Evolutionary conservation across 208 protist species (phyloP), one percentile per base, ranked within the genome.

Genomic region (Crithidia thermophila): DNA sequence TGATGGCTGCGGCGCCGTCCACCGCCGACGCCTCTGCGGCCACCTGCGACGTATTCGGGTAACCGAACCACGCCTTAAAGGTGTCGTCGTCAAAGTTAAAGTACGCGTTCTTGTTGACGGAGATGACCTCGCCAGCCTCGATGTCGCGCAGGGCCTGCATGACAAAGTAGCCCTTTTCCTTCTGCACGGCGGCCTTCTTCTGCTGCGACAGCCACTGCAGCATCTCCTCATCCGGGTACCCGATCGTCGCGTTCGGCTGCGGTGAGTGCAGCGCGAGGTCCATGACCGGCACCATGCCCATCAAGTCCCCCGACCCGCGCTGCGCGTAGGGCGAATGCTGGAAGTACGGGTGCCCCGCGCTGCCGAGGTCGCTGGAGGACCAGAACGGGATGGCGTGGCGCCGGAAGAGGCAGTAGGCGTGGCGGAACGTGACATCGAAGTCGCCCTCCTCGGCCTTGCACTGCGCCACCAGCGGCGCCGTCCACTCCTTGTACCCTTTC

Each of bases 61-160:
- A 94, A 4, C 91, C 91, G 72, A 96, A 96, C 88, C 91, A 94
- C 23, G 75, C 86, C 70, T 90, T 78, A 68, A 96, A 96, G 18
- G 79, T 82, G 36, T 88, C 85, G 61, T 90, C 85, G 71, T 94
- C 88, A 76, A 96, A 94, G 76, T 92, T 87, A 53, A 94, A 96
- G 62, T 82, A 87, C 6, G 83, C 83, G 60, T 96, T 96, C 57
- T 94, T 94, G 72, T 96, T 74, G 9, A 91, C 85, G 16, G 88
- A 81, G 52, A 96, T 78, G 7, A 90, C 59, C 50, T 93, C 88
- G 36, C 88, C 87, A 18, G 66, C 65, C 37, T 88, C 59, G 67
- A 96, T 94, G 52, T 94, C 88, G n/a, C 82, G 84, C 57, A 92
- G 61, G 2, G 91, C 91, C 67, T 96, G 91, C 82, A 96, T 84